Conservation (phyloP, 2,329 filamentous ascomycete genomes). For the Lasiodiplodia sp. region DNA sequence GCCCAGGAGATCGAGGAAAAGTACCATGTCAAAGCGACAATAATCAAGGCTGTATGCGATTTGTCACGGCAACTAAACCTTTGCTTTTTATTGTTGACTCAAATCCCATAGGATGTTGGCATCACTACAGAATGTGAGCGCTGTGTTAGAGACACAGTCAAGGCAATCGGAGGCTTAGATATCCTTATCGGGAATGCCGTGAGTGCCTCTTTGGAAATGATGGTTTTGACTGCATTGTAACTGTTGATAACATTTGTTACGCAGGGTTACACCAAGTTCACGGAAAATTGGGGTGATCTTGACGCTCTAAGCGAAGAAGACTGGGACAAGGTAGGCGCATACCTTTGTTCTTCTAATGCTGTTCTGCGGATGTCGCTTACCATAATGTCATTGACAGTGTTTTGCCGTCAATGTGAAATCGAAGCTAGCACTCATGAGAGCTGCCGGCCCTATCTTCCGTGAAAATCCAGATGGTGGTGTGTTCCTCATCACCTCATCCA, state of each 20-base stretch:
- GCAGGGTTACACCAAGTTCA: slow-evolving; percentile 69
- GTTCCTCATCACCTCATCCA: slow-evolving; percentile 69
- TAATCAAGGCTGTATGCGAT: slow-evolving; percentile 66
- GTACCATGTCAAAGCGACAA: slow-evolving; percentile 60
- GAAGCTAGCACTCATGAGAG: slow-evolving; percentile 60
- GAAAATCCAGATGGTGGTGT: slow-evolving; percentile 68
- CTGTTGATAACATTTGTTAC: background rate
- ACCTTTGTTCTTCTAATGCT: background rate
- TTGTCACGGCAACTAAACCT: background rate
- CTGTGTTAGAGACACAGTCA: slow-evolving; percentile 66
- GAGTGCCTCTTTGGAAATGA: slow-evolving; percentile 34
- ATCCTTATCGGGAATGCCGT: slow-evolving; percentile 79
- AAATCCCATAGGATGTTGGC: slow-evolving; percentile 63
- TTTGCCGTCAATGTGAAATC: slow-evolving; percentile 68
- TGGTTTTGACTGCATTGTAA: background rate
- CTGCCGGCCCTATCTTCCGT: slow-evolving; percentile 66
- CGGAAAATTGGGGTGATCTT: slow-evolving; percentile 62
- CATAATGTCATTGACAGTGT: slow-evolving; percentile 52
- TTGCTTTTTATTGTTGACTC: background rate
- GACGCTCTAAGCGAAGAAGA: slow-evolving; percentile 66
- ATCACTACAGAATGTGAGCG: slow-evolving; percentile 64
- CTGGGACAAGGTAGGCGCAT: slow-evolving; percentile 64
- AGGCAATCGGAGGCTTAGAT: slow-evolving; percentile 74
- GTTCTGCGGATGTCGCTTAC: slow-evolving; percentile 16
- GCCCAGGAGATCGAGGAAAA: slow-evolving; percentile 61